Base-by-base conservation (phyloP, 2,329 filamentous ascomycete genomes). In the Ophiocordyceps camponoti-rufipedis region DNA sequence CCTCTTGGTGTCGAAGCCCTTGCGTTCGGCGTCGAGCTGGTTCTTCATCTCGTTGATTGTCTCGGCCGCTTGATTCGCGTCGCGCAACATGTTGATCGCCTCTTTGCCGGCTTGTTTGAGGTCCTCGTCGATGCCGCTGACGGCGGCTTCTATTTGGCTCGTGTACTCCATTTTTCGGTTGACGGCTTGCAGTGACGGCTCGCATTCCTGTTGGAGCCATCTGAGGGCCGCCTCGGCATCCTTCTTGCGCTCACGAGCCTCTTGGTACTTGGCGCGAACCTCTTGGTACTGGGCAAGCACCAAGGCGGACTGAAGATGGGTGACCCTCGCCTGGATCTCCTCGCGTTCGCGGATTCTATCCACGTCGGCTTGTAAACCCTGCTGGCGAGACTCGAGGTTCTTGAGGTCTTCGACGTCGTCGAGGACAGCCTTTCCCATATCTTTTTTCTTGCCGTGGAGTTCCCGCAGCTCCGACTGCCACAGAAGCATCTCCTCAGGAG, bases 261-360 rank as follows among this genome's bases (percentile, higher is more conserved):
- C 66, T 0, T 58, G 55, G 41, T 71, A 63, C 6, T 64, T 62
- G 1, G 57, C 52, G 42, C 72, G 71, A 1, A 75, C 67, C 29
- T 74, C 66, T 31, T 67, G 68, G 55, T 85, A 89, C 49, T 74
- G 67, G 18, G 82, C 71, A 35, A 87, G 66, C 0, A 82, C 76
- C 38, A 79, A 72, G 28, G 76, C 72, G 33, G 72, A 73, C 50
- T 82, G 69, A 42, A 94, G 68, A 42, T 81, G 68, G 28, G 72
- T 65, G 5, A 89, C 70, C 47, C 73, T 75, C 45, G 74, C 65
- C 54, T 81, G 68, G 44, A 87, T 75, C 45, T 75, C 70, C 46
- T 81, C 75, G 47, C 87, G 76, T 58, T 96, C 82, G 43, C 77
- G 75, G 55, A 91, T 72, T 50, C 85, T 79, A 53, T 93, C 81